Evolutionary conservation across 2,329 filamentous ascomycete genomes (phyloP).

Genomic region (Paradendryphiella salina): DNA sequence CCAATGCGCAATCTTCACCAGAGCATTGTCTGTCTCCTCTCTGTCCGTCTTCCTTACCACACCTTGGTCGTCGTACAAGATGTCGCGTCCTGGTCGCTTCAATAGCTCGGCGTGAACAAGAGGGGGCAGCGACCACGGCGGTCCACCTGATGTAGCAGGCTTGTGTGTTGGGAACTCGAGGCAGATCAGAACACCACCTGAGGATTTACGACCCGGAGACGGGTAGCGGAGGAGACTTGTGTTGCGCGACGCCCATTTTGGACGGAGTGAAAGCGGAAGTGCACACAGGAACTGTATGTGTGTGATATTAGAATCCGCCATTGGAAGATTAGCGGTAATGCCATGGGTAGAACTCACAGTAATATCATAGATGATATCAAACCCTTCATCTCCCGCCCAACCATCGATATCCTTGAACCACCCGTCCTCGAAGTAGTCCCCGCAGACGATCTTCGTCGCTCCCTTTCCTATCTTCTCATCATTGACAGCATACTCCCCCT

Average conservation of each 20-base stretch:
- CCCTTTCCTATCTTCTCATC: slow-evolving; percentile 55
- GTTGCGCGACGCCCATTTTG: slow-evolving; percentile 61
- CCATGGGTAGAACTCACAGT: slow-evolving; percentile 51
- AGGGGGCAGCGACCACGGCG: slow-evolving; percentile 71
- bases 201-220: not conserved
- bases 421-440: slow-evolving; percentile 68
- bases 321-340: not conserved
- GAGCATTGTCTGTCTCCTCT: slow-evolving; percentile 44
- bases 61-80: slow-evolving; percentile 63
- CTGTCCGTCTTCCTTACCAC: slow-evolving; percentile 55
- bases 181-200: slow-evolving; percentile 59
- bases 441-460: slow-evolving; percentile 58
- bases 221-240: slow-evolving; percentile 56
- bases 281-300: slow-evolving; percentile 62
- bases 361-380: slow-evolving; percentile 69
- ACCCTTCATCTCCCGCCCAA: slow-evolving; percentile 47
- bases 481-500: slow-evolving; percentile 50
- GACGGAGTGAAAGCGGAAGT: slow-evolving; percentile 58
- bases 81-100: slow-evolving; percentile 66
- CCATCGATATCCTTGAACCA: slow-evolving; percentile 54
- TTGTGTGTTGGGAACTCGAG: slow-evolving; percentile 81
- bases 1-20: slow-evolving; percentile 58
- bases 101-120: slow-evolving; percentile 74
- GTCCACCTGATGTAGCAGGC: slow-evolving; percentile 65
- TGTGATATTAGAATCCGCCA: slow-evolving; percentile 2